These are phyloP conservation scores for Sordaria brevicollis DNA, from an alignment of 495 filamentous ascomycete genomes.

Conservation along the genomic window DNA sequence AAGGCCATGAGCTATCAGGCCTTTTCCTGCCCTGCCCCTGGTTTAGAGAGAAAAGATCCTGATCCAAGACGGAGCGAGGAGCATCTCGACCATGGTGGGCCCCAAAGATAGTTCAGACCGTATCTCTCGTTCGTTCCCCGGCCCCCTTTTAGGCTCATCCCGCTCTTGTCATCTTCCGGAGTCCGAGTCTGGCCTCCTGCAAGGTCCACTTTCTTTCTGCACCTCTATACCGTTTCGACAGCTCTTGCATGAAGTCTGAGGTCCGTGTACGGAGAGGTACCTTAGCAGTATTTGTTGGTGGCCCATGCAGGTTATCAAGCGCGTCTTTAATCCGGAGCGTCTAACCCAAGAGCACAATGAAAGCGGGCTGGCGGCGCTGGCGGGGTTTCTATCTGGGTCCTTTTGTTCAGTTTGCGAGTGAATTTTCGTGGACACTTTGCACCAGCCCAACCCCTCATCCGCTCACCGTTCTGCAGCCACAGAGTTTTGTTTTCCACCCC, in stretches of 20 bases:
- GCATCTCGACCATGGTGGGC: not conserved
- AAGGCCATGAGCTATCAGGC: not conserved
- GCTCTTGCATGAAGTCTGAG: conserved; percentile 5
- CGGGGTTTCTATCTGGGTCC: not conserved
- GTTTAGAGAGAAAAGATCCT: not conserved
- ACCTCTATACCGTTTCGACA: conserved; percentile 12
- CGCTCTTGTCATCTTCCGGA: conserved; percentile 13
- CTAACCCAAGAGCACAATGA: not conserved
- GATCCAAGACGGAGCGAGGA: not conserved
- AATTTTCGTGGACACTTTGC: not conserved
- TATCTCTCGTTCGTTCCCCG: conserved; percentile 7
- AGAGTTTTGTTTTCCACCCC: not conserved
- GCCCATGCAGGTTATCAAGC: not conserved
- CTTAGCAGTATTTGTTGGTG: not conserved
- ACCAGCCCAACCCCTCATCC: not conserved
- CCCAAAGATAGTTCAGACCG: not conserved
- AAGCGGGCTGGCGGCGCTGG: not conserved
- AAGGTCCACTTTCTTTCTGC: conserved; percentile 5
- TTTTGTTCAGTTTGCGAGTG: not conserved
- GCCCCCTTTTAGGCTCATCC: conserved; percentile 21
- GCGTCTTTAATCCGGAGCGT: not conserved
- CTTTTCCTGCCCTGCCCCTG: too few species aligned
- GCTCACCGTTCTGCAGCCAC: not conserved
- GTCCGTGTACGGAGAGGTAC: not conserved
- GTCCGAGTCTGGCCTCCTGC: conserved; percentile 1